A percentile compares a stretch with the other conserved stretches of the same genome.
Conservation (phyloP, 2,329 filamentous ascomycete species). For the Ceratocystis albifundus region DNA sequence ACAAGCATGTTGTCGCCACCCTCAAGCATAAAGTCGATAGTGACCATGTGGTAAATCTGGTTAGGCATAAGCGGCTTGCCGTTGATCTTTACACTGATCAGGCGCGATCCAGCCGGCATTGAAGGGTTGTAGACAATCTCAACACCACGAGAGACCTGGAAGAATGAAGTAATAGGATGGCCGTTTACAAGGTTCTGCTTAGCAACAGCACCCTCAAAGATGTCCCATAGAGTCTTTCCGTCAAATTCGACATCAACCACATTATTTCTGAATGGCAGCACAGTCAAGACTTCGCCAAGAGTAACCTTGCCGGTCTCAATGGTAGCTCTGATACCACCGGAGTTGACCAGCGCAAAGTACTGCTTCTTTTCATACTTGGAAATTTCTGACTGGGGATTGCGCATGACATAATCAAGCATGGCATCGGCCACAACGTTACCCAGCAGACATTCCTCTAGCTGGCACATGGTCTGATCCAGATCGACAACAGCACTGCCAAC, state of each 20-base stretch:
- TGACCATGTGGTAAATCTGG: slow-evolving; percentile 46
- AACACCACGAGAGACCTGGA: slow-evolving; percentile 49
- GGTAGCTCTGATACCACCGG: slow-evolving; percentile 51
- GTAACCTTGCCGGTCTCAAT: slow-evolving; percentile 52
- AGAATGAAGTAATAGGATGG: slow-evolving; percentile 43
- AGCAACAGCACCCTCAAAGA: slow-evolving; percentile 49
- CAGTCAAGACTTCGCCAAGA: slow-evolving; percentile 50
- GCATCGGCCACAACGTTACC: slow-evolving; percentile 47
- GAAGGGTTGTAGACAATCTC: slow-evolving; percentile 46
- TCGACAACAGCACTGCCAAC: slow-evolving; percentile 44
- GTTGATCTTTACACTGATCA: slow-evolving; percentile 43
- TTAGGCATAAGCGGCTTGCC: slow-evolving; percentile 35
- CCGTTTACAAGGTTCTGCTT: slow-evolving; percentile 44
- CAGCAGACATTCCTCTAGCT: slow-evolving; percentile 45
- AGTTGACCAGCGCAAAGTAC: slow-evolving; percentile 49
- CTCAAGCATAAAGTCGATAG: slow-evolving; percentile 50
- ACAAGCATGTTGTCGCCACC: slow-evolving; percentile 52
- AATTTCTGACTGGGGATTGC: slow-evolving; percentile 34
- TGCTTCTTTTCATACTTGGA: slow-evolving; percentile 34
- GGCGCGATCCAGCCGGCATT: slow-evolving; percentile 38
- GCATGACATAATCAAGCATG: slow-evolving; percentile 43
- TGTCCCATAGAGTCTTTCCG: slow-evolving; percentile 44
- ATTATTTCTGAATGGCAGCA: slow-evolving; percentile 55
- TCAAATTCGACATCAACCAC: slow-evolving; percentile 46
- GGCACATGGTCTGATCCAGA: slow-evolving; percentile 49